Base-by-base conservation (phyloP, 495 filamentous ascomycete species). In the Penicillium coffeae region DNA sequence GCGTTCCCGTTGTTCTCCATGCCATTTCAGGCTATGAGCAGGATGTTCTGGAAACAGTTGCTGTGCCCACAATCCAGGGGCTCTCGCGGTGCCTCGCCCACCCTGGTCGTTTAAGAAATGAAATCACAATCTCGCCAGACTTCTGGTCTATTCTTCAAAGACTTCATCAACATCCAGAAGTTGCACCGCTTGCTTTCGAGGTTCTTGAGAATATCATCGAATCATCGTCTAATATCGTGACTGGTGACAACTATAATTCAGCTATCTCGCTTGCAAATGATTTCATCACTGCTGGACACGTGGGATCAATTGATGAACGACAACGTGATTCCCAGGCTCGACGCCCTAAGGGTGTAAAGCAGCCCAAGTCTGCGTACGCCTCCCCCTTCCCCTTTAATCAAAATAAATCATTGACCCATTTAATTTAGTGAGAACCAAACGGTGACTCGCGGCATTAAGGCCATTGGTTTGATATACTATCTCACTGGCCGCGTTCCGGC, bases 111-210 rank as follows among this genome's bases (percentile, higher is more conserved):
- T 76, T 99, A 16, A 81, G 88, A 47, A 95, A 85, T 52, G 92
- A 96, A 68, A 88, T 97, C 51, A 90, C 92, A 59, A 90, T 88
- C 15, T 96, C 92, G 20, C 93, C 93, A 1, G 94, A 99, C 56
- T 96, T 99, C 66, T 99, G 93, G 93, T 85, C 88, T 13, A 90
- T 96, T 34, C 71, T 99, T 30, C 81, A 88, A 50, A 82, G 81
- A 8, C 73, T 99, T 27, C 80, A 88, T 32, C 69, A 71, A 8
- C 76, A 85, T 38, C 60, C 78, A 12, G 84, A 88, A 35, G 82
- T 85, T 1, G 84, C 89, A 19, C 75, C 84, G 0, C 76, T 82
- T 10, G 90, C 95, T 5, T 96, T 96, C 63, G 82, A 87, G 32
- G 82, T 97, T 9, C 75, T 96, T 1, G 83, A 90, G 57, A 75